phyloP scores from a whole-genome alignment of 805 yeast species.

The Nakazawaea ernobii region DNA sequence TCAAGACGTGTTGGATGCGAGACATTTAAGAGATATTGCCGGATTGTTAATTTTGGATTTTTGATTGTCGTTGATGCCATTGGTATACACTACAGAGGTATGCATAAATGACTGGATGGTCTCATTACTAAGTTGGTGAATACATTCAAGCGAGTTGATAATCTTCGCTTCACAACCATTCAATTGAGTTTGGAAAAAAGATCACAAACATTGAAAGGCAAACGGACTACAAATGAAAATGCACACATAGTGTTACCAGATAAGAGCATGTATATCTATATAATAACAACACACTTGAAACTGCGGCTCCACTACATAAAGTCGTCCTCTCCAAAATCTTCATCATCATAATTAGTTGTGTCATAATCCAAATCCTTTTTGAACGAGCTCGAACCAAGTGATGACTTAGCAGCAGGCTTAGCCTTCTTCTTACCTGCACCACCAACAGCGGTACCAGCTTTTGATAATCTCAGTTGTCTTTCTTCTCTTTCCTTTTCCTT shows the following conservation, averaged over 20 bases:
- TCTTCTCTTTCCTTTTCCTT: conserved; percentile 88
- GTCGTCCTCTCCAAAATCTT: conserved; percentile 72
- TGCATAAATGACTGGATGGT: no score
- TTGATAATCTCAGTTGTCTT: conserved; percentile 78
- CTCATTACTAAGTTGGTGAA: no score
- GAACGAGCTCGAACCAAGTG: conserved; percentile 44
- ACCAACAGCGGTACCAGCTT: conserved; percentile 78
- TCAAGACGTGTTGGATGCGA: conserved; percentile 38
- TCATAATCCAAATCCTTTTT: conserved; percentile 65
- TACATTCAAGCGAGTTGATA: no score
- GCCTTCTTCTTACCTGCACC: conserved; percentile 97
- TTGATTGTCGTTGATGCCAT: conserved; percentile 16
- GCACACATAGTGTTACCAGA: no score
- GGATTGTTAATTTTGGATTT: conserved; percentile 56
- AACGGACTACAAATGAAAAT: no score
- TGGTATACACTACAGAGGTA: no score
- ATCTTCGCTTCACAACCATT: no score
- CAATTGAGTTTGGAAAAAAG: no score
- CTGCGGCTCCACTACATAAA: conserved; percentile 51
- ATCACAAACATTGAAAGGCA: no score
- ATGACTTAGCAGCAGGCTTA: conserved; percentile 62
- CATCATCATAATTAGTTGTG: conserved; percentile 43
- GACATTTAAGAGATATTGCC: conserved; percentile 49
- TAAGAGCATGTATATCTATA: no score
- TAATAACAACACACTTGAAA: no score